Base-by-base conservation (phyloP, 148 eudicot genomes). In the Amaranthus hypochondriacus region DNA sequence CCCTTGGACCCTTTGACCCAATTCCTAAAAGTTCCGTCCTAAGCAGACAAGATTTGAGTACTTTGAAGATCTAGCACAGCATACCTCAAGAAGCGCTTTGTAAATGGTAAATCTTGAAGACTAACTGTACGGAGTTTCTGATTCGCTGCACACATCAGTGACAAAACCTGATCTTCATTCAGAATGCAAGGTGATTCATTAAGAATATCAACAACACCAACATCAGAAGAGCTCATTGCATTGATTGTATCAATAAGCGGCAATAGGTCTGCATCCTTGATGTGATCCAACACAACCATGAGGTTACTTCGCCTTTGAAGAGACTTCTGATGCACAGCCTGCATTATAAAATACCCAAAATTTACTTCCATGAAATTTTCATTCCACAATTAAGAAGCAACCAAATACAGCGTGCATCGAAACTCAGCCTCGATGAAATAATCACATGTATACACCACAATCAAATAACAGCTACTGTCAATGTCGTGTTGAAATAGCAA, bases 71-170 rank as follows among this genome's bases (percentile, higher is more conserved):
- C 53, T 58, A 71, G 39, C 13, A 72, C 10, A 39, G 47, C 87
- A 77, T 43, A 89, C 90, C 91, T 72, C 55, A 86, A 77, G 81
- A 86, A 75, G 72, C 83, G 87, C 67, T 79, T 78, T 15, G 78
- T 75, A 72, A 81, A 80, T 54, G 89, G 76, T 68, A 81, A 66
- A 84, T 87, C 83, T 63, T 72, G 83, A 59, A 86, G 82, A 58
- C 78, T 75, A 80, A 87, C 75, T 47, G 88, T 70, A 69, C 77
- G 85, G 52, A 89, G 85, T 73, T 80, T 86, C 67, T 62, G 73
- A 71, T 80, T 83, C 71, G 81, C 79, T 13, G 84, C 80, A 75
- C 75, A 83, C 71, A 86, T 64, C 70, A 86, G 77, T 42, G 89
- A 79, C 77, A 83, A 58, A 62, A 87, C 58, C 59, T 72, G 74